Conservation (phyloP, 805 yeast genomes). For the Metschnikowia aberdeeniae region DNA sequence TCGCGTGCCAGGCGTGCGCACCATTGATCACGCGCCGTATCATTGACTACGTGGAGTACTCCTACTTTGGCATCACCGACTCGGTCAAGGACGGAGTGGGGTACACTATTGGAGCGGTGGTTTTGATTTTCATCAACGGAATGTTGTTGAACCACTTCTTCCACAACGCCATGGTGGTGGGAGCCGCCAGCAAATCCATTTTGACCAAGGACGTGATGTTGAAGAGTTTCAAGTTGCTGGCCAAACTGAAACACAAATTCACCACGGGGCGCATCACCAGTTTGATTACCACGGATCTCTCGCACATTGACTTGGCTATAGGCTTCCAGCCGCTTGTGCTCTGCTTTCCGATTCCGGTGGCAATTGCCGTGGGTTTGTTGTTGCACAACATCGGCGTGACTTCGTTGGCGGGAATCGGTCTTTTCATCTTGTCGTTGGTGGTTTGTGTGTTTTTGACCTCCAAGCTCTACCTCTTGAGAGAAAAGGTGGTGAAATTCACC, state of each 20-base stretch:
- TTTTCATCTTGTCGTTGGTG: slow-evolving; percentile 32
- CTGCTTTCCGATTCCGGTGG: slow-evolving; percentile 41
- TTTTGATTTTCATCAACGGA: slow-evolving; percentile 45
- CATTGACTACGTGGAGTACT: slow-evolving; percentile 57
- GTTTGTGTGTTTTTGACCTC: slow-evolving; percentile 34
- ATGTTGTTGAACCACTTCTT: slow-evolving; percentile 39
- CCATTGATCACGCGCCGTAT: slow-evolving; percentile 66
- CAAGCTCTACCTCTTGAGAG: slow-evolving; percentile 33
- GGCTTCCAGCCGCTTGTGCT: slow-evolving; percentile 42
- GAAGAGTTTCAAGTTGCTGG: slow-evolving; percentile 36
- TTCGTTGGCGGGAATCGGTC: slow-evolving; percentile 40
- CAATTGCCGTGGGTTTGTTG: slow-evolving; percentile 35
- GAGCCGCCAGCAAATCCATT: slow-evolving; percentile 39
- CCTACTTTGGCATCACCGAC: slow-evolving; percentile 39
- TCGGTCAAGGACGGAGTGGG: slow-evolving; percentile 64
- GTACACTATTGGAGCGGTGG: slow-evolving; percentile 64
- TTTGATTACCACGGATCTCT: slow-evolving; percentile 41
- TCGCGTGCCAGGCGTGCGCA: slow-evolving; percentile 49
- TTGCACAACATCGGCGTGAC: slow-evolving; percentile 36
- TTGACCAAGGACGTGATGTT: slow-evolving; percentile 36
- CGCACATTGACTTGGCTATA: slow-evolving; percentile 41
- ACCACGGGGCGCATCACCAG: slow-evolving; percentile 40
- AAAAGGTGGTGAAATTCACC: slow-evolving; percentile 34
- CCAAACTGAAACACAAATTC: slow-evolving; percentile 31
- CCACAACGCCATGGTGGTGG: slow-evolving; percentile 40